Evolutionary conservation across 768 basidiomycete genomes (phyloP), one percentile per base, ranked within the genome.

Genomic region (Lentinus brumalis): DNA sequence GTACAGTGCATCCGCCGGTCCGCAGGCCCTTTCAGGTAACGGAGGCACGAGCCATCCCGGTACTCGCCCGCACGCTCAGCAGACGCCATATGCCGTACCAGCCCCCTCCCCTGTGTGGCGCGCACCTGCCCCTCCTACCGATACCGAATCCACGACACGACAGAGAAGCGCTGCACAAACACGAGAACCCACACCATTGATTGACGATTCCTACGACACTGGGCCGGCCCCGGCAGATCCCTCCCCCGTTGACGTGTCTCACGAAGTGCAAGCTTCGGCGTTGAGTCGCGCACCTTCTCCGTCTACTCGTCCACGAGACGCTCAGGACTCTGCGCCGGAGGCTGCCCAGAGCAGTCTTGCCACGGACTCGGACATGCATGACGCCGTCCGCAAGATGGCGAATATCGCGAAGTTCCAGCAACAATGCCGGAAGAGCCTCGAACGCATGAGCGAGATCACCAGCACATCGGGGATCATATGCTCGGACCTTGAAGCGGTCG

Each of bases 321-420:
- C 21, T 8, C n/a, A 16, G 15, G 44, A 45, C n/a, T 9, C 44
- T 4, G 44, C n/a, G 9, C 44, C 14, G 44, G 8, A 16, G 8
- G n/a, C 9, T 8, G 44, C n/a, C 9, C n/a, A 16, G 44, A 45
- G 21, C 21, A 12, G 46, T 49, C 21, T 29, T 6, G 21, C 21
- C 11, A 49, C 26, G 12, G 12, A 49, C 21, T 49, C 44, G 44
- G n/a, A 61, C 3, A 11, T 61, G 5, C 26, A 56, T 12, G 54
- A 54, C 29, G 40, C 51, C 50, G 55, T 61, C 15, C 26, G 18
- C 32, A 56, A 56, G 50, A 53, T 61, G 21, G 50, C 50, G 6
- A 45, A 56, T 55, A 52, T 61, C 44, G 50, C 50, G 44, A 26
- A 15, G 29, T 49, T 49, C 26, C 50, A 30, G 32, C 41, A 29